Evolutionary conservation across 345 rosid genomes (phyloP).

Genomic region (Physaria fendleri): DNA sequence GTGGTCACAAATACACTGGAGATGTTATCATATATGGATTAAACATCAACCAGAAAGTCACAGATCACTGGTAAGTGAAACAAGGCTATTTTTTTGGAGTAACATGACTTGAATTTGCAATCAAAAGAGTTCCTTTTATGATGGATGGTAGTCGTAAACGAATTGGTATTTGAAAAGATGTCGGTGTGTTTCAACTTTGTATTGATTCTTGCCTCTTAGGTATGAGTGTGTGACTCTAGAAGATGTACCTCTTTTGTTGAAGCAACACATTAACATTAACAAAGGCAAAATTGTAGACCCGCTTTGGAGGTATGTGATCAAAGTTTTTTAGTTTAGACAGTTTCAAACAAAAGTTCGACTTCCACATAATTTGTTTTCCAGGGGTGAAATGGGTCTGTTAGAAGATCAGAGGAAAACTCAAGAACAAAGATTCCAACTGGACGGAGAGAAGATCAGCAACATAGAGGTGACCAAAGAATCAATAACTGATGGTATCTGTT

Average conservation of each 20-base stretch:
- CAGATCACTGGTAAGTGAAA: conserved; percentile 70
- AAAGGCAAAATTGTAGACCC: conserved; percentile 72
- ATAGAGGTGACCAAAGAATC: conserved; percentile 30
- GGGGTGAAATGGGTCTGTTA: conserved; percentile 88
- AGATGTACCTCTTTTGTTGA: conserved; percentile 56
- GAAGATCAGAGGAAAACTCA: conserved; percentile 58
- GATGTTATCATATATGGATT: conserved; percentile 78
- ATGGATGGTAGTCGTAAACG: background rate
- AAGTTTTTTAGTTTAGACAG: conserved; percentile 3
- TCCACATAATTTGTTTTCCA: conserved; percentile 19
- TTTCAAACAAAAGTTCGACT: background rate
- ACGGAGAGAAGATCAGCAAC: conserved; percentile 29
- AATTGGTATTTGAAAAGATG: background rate
- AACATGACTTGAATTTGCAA: background rate
- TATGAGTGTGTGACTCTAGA: conserved; percentile 86
- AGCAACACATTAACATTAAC: conserved; percentile 61
- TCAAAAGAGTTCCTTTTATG: background rate
- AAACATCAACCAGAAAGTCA: conserved; percentile 43
- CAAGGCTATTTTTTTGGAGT: background rate
- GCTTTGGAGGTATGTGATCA: conserved; percentile 71
- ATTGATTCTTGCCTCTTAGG: conserved; percentile 34
- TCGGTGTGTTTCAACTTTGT: background rate
- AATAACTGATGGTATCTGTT: conserved; percentile 12
- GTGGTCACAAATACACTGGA: conserved; percentile 90
- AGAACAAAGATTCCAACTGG: conserved; percentile 47